phyloP scores from a whole-genome alignment of 1,139 yeast genomes.

The Geotrichum histeridarum region DNA sequence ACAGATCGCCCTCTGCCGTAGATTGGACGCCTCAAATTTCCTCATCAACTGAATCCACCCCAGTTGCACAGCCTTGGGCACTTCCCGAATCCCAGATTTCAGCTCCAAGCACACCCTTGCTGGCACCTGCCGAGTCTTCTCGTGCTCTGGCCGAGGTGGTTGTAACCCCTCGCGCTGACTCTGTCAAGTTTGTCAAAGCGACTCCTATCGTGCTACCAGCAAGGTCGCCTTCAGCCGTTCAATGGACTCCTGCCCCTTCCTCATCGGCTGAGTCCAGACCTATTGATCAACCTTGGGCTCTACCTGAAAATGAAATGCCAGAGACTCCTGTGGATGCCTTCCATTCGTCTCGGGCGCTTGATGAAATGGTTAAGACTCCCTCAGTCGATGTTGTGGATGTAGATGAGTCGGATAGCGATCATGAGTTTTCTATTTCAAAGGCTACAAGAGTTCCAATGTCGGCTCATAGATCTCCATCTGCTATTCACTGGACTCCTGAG shows the following conservation, averaged over 20 bases:
- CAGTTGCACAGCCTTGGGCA: slow-evolving; percentile 5
- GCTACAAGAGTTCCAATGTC: no score
- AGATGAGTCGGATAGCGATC: no score
- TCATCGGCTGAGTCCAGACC: slow-evolving; percentile 7
- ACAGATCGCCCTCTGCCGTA: slow-evolving; percentile 3
- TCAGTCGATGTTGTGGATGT: no score
- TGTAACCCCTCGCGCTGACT: not conserved
- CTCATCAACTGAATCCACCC: slow-evolving; percentile 6
- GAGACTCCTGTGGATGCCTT: not conserved
- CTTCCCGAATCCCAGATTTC: not conserved
- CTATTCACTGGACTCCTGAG: slow-evolving; percentile 12
- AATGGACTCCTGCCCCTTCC: slow-evolving; percentile 13
- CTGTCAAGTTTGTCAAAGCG: no score
- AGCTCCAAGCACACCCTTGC: not conserved
- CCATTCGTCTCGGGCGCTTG: not conserved
- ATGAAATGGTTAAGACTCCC: not conserved
- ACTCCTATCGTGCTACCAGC: not conserved
- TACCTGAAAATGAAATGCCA: not conserved
- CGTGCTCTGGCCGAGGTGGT: not conserved
- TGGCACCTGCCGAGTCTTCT: not conserved
- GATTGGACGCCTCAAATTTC: slow-evolving; percentile 6
- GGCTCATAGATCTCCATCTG: slow-evolving; percentile 12
- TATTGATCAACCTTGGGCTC: not conserved
- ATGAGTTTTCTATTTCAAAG: not conserved
- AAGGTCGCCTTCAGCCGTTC: slow-evolving; percentile 10